phyloP scores from a whole-genome alignment of 1,284 basidiomycete genomes.

The Apiotrichum gamsii region DNA sequence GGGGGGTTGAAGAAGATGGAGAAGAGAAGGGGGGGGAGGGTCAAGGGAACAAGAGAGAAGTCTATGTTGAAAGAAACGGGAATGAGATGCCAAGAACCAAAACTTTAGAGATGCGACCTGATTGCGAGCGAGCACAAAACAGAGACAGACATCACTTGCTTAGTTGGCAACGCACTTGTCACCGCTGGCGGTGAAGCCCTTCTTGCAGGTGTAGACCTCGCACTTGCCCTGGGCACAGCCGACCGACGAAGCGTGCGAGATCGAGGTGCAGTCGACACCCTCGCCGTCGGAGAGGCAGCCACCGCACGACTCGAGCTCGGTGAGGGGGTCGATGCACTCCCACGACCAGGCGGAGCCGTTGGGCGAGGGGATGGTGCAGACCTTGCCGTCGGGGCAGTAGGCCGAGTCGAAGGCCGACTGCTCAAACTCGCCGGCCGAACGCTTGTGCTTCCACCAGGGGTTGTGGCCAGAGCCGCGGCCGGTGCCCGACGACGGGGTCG shows the following conservation, averaged over 20 bases:
- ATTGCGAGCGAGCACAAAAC: neutral
- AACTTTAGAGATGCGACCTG: neutral
- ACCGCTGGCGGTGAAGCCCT: constrained; percentile 55
- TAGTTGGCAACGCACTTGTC: constrained; percentile 54
- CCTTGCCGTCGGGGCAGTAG: constrained; percentile 15
- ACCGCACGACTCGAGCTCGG: constrained; percentile 55
- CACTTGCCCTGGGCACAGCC: constrained; percentile 59
- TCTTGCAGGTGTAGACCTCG: constrained; percentile 59
- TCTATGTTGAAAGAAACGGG: neutral
- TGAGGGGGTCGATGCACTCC: constrained; percentile 47
- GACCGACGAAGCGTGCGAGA: constrained; percentile 61
- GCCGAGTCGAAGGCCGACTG: neutral
- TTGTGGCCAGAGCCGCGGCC: neutral
- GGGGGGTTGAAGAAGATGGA: neutral
- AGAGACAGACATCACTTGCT: too few species aligned
- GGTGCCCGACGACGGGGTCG: constrained; percentile 2
- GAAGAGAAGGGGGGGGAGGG: neutral
- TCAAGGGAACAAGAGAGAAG: neutral
- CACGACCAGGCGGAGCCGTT: constrained; percentile 31
- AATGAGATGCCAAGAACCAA: too few species aligned
- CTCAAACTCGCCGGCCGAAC: neutral
- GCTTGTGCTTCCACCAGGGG: constrained; percentile 3
- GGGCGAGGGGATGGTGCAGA: constrained; percentile 28
- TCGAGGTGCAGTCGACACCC: constrained; percentile 65
- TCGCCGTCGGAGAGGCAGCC: constrained; percentile 60